A percentile compares a stretch with the other conserved stretches of the same genome.
Evolutionary conservation across 139 green algal genomes (phyloP).

Genomic region (Chlorella sp.): DNA sequence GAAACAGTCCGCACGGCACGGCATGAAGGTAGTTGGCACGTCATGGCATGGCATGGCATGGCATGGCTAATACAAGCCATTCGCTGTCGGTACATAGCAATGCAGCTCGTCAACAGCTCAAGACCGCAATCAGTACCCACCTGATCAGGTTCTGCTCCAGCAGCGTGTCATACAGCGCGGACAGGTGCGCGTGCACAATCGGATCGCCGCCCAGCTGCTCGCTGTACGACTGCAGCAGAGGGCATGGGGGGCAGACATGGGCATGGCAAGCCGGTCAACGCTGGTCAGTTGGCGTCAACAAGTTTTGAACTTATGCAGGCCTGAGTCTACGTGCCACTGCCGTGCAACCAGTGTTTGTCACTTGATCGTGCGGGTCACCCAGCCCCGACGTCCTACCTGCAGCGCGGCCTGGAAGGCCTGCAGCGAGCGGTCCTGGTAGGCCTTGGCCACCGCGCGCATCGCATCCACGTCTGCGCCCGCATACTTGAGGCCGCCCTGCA

Average conservation of each 20-base stretch:
- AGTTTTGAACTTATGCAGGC: too few species aligned
- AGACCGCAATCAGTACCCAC: not conserved
- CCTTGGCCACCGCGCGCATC: slow-evolving; percentile 90
- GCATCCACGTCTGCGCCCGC: slow-evolving; percentile 90
- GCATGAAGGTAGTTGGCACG: too few species aligned
- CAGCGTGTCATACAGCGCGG: slow-evolving; percentile 72
- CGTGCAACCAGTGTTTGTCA: too few species aligned
- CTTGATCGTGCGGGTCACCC: too few species aligned
- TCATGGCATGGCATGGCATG: too few species aligned
- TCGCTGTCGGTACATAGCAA: too few species aligned
- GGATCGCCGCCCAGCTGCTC: slow-evolving; percentile 80
- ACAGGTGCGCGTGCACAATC: slow-evolving; percentile 91
- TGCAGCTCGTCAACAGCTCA: not conserved
- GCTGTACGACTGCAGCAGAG: not conserved
- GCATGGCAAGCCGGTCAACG: too few species aligned
- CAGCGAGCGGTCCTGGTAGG: slow-evolving; percentile 89
- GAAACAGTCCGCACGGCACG: too few species aligned
- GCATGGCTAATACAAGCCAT: too few species aligned
- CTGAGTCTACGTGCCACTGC: too few species aligned
- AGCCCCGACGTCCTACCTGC: slow-evolving; percentile 2
- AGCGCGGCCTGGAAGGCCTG: slow-evolving; percentile 76
- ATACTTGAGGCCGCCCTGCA: slow-evolving; percentile 89
- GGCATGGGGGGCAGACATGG: too few species aligned
- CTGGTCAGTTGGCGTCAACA: too few species aligned
- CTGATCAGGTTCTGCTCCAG: slow-evolving; percentile 72